A percentile compares a stretch with the other conserved stretches of the same genome.
phyloP scores from a whole-genome alignment of 2,329 filamentous ascomycete genomes.

The Colletotrichum salicis region DNA sequence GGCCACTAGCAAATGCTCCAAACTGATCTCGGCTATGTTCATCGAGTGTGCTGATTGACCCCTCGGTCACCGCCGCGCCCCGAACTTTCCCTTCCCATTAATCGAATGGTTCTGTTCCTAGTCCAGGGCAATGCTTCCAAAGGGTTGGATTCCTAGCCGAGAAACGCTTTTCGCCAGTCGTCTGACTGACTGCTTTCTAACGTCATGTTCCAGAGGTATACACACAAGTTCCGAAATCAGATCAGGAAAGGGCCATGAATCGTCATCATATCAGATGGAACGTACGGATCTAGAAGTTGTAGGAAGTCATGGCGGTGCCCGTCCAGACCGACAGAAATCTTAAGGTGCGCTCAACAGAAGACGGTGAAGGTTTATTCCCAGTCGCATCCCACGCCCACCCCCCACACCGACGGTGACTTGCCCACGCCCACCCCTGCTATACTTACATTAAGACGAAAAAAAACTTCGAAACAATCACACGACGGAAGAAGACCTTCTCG shows the following conservation, averaged over 20 bases:
- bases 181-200: background rate
- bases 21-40: background rate
- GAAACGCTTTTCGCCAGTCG: background rate
- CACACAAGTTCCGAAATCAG: too few relatives aligned
- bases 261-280: too few relatives aligned
- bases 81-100: background rate
- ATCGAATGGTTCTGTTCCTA: background rate
- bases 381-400: background rate
- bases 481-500: slow-evolving; percentile 4
- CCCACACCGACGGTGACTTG: background rate
- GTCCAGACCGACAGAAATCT: background rate
- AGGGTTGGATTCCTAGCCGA: background rate
- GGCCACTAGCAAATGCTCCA: background rate
- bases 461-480: slow-evolving; percentile 5
- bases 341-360: background rate
- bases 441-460: background rate
- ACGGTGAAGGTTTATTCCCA: background rate
- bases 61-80: too few relatives aligned
- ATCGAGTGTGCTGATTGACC: background rate
- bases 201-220: too few relatives aligned
- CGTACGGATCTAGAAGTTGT: too few relatives aligned
- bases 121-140: background rate
- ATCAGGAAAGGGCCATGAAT: too few relatives aligned
- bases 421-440: background rate
- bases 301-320: too few relatives aligned